Base-by-base conservation (phyloP, 1,284 basidiomycete genomes). In the Ustanciosporium gigantosporum region DNA sequence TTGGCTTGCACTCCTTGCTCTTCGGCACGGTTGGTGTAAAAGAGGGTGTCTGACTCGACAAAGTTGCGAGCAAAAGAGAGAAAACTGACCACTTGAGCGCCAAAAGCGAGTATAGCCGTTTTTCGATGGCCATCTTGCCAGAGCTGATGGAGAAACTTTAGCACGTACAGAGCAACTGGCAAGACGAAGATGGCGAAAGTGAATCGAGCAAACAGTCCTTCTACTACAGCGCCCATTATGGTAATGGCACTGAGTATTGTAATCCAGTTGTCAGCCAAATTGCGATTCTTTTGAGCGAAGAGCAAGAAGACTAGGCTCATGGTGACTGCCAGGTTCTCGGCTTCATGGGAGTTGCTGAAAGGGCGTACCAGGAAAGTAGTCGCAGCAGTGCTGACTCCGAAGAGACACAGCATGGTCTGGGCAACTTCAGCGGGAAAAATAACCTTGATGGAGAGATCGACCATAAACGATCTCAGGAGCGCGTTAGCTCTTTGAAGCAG, bases 271-370 rank as follows among this genome's bases (percentile, higher is more conserved):
- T 23, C 25, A 19, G 8, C 9, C 27, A 29, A 9, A 29, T 29
- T 29, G 11, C 27, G 27, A 9, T 29, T 19, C 24, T 42, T 9
- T 11, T 6, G 9, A 16, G 36, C 14, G 21, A 6, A 9, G 20
- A 22, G 25, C 21, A 29, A 11, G 37, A 52, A 7, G 36, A 38
- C 7, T 29, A 14, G 6, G 43, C 6, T 5, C 24, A 72, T 21
- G 13, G 57, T 23, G 3, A 51, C 11, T 0, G 67, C 70, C 5
- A 79, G 32, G 15, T 61, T 20, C 22, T 61, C 16, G 0, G 74
- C 52, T 44, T 79, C 78, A 36, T 70, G 31, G 5, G 75, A 46
- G 42, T 79, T 79, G 39, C 76, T 77, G 42, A 79, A 77, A 2
- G 78, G 70, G 2, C 78, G 70, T 4, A 71, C 53, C 21, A 68